Percentiles rank a stretch among this genome's conserved stretches.
phyloP scores from a whole-genome alignment of 352 stramenopile species.

The Phytophthora rubi region DNA sequence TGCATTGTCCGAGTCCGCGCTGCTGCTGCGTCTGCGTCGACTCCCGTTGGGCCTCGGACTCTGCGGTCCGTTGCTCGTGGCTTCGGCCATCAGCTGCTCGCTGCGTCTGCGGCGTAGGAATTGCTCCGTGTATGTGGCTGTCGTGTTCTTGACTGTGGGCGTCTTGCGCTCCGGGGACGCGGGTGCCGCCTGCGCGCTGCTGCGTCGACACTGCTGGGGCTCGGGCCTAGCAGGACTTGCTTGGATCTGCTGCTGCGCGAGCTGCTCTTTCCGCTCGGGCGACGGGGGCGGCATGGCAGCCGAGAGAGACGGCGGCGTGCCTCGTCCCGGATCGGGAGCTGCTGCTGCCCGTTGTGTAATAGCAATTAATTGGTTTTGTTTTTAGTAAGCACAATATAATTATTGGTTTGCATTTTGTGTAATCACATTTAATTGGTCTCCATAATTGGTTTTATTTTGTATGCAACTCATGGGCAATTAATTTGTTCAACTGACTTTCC shows the following conservation, averaged over 20 bases:
- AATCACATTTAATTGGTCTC: no score
- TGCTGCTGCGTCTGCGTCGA: constrained; percentile 8
- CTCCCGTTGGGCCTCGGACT: constrained; percentile 5
- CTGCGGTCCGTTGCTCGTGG: neutral
- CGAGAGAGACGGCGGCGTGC: constrained; percentile 17
- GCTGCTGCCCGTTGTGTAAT: neutral
- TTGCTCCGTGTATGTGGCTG: constrained; percentile 24
- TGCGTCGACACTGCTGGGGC: constrained; percentile 8
- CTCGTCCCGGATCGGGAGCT: constrained; percentile 25
- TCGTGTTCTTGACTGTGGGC: constrained; percentile 1
- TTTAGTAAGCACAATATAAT: no score
- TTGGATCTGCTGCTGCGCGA: constrained; percentile 26
- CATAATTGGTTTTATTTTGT: no score
- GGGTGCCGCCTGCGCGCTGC: neutral
- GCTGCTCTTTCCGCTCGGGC: constrained; percentile 38
- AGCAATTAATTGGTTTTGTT: no score
- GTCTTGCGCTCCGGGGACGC: constrained; percentile 8
- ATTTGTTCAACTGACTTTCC: no score
- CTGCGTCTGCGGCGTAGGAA: constrained; percentile 12
- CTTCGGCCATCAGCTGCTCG: constrained; percentile 5
- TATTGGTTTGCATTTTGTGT: no score
- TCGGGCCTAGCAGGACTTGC: constrained; percentile 13
- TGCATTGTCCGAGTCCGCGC: neutral
- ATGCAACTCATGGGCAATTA: no score
- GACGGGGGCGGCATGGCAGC: constrained; percentile 25